A percentile compares a stretch with the other conserved stretches of the same genome.
Evolutionary conservation across 345 rosid genomes (phyloP).

Genomic region (Turnera subulata): DNA sequence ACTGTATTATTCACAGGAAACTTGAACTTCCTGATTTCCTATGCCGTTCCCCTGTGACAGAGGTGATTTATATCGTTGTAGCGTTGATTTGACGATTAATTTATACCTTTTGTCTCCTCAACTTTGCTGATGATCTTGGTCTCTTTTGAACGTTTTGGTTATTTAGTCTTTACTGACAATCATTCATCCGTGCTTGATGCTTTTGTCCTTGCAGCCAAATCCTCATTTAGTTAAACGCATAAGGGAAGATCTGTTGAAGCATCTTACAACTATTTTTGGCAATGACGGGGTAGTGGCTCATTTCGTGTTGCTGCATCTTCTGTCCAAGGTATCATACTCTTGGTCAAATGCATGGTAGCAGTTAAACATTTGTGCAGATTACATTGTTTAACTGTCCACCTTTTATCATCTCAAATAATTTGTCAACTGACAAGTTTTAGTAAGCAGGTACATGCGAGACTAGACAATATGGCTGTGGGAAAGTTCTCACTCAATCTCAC

Average conservation of each 20-base stretch:
- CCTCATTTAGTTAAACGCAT: slow-evolving; percentile 49
- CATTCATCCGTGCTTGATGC: not conserved
- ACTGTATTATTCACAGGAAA: slow-evolving; percentile 77
- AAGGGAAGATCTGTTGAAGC: slow-evolving; percentile 57
- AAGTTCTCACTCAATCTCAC: slow-evolving; percentile 78
- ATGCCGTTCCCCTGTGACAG: slow-evolving; percentile 37
- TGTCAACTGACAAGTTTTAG: not conserved
- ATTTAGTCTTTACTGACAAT: slow-evolving; percentile 2
- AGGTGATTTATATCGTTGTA: slow-evolving; percentile 37
- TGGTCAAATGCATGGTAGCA: not conserved
- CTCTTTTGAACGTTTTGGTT: not conserved
- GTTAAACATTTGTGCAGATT: not conserved
- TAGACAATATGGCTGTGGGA: slow-evolving; percentile 80
- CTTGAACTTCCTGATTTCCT: slow-evolving; percentile 63
- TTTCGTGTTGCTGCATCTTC: slow-evolving; percentile 69
- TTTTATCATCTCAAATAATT: not conserved
- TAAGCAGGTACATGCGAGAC: slow-evolving; percentile 71
- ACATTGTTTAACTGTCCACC: not conserved
- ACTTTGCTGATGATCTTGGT: not conserved
- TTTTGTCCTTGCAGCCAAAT: slow-evolving; percentile 44
- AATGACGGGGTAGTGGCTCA: slow-evolving; percentile 76
- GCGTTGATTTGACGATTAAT: not conserved
- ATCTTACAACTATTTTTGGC: slow-evolving; percentile 72
- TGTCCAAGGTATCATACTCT: slow-evolving; percentile 46
- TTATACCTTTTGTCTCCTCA: not conserved